Percentiles rank a stretch among this genome's conserved stretches.
These are phyloP conservation scores for Podila clonocystis DNA, from an alignment of 192 early-diverging fungal genomes.

Conservation along the genomic window DNA sequence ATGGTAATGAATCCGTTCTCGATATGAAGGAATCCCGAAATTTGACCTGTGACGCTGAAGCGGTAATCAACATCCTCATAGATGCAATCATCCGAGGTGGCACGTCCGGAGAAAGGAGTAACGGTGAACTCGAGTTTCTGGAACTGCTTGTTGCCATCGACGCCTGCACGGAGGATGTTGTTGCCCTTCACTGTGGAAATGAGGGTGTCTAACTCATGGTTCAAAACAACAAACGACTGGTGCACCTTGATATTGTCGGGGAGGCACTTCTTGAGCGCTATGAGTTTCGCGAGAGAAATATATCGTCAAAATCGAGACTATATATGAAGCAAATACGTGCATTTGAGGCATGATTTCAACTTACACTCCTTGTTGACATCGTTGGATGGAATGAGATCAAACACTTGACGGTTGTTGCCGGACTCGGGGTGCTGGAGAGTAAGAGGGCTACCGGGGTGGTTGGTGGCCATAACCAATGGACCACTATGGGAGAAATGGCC, in stretches of 20 bases:
- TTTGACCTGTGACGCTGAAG: not conserved
- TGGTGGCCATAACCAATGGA: too few species aligned
- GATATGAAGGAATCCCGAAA: constrained; percentile 1
- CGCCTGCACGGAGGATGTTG: constrained; percentile 2
- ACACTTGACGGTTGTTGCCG: too few species aligned
- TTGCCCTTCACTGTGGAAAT: not conserved
- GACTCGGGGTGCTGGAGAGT: not conserved
- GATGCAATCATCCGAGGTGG: constrained; percentile 7
- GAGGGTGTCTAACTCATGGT: not conserved
- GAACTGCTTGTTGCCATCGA: not conserved
- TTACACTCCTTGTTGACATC: too few species aligned
- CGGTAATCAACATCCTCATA: constrained; percentile 13
- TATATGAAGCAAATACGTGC: too few species aligned
- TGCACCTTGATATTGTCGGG: constrained; percentile 7
- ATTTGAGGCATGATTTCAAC: too few species aligned
- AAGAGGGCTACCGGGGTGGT: not conserved
- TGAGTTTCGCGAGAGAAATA: too few species aligned
- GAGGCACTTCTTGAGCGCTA: not conserved
- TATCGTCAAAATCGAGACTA: too few species aligned
- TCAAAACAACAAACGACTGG: constrained; percentile 3
- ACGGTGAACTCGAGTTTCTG: too few species aligned
- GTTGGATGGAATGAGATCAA: too few species aligned
- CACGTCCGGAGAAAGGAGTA: constrained; percentile 1
- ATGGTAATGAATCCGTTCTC: not conserved
- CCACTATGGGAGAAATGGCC: too few species aligned